Percentiles rank a stretch among this genome's conserved stretches.
Evolutionary conservation across 805 yeast genomes (phyloP).

Genomic region (Suhomyces emberorum): DNA sequence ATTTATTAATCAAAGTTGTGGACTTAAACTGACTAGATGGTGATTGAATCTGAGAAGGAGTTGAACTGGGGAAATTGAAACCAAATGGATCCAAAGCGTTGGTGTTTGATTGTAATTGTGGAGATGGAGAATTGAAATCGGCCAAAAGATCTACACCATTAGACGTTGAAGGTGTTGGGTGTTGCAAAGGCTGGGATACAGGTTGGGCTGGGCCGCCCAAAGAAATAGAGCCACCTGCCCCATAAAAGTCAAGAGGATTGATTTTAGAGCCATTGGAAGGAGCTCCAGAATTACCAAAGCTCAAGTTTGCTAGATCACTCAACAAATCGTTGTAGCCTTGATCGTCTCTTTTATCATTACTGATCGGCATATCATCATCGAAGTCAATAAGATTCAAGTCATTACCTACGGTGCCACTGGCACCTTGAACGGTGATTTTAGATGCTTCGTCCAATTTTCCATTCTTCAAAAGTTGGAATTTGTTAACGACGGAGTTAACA

Average conservation of each 20-base stretch:
- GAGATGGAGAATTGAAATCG: constrained; percentile 42
- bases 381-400: constrained; percentile 42
- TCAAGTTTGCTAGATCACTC: constrained; percentile 64
- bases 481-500: constrained; percentile 64
- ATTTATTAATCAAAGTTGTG: constrained; percentile 38
- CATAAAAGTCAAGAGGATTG: constrained; percentile 38
- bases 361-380: constrained; percentile 39
- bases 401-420: constrained; percentile 22
- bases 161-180: constrained; percentile 15
- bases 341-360: constrained; percentile 31
- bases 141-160: constrained; percentile 28
- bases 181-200: constrained; percentile 14
- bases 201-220: constrained; percentile 22
- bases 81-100: constrained; percentile 38
- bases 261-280: constrained; percentile 17
- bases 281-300: constrained; percentile 37
- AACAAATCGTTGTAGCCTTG: constrained; percentile 63
- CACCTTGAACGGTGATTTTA: constrained; percentile 33
- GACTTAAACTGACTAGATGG: constrained; percentile 11
- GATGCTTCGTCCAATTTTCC: constrained; percentile 49
- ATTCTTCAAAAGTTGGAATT: constrained; percentile 59
- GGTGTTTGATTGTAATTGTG: constrained; percentile 31
- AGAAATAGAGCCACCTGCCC: constrained; percentile 52
- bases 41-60: constrained; percentile 28
- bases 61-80: constrained; percentile 35